Evolutionary conservation across 2,329 filamentous ascomycete genomes (phyloP), one percentile per base, ranked within the genome.

Genomic region (Endocalyx cinctus): DNA sequence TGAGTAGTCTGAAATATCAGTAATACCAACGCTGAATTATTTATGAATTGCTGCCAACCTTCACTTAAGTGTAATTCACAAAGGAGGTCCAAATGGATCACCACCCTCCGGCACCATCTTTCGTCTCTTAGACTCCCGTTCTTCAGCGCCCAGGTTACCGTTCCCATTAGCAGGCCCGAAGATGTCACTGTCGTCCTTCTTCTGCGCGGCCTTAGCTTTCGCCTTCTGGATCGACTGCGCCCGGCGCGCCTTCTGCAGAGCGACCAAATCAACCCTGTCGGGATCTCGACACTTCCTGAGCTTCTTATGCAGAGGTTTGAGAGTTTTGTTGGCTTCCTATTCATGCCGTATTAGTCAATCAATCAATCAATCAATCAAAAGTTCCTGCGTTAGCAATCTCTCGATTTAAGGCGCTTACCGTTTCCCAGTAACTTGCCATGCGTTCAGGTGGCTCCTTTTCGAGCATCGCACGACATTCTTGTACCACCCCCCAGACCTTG

Each of bases 231-330:
- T 40, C 1, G 60, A 62, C 38, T 70, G 64, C 47, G 79, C 74
- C 29, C 77, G 77, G 47, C 81, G 72, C 14, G 77, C 75, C 42
- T 73, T 72, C 48, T 85, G 80, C 31, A 84, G 62, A 29, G 78
- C 79, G 13, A 87, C 79, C 4, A 89, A 59, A 55, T 89, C 82
- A 27, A 74, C 77, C 35, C 84, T 77, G 46, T 86, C 81, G 0
- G 84, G 84, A 49, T 90, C 84, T 37, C 80, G 70, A 47, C 84
- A 89, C 47, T 72, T 76, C 39, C 75, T 77, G n/a, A 89, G 66
- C 54, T 87, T 88, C 59, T 73, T 78, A 12, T 78, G 70, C 10
- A 87, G 59, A 0, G 72, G 70, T 26, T 74, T 75, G 45, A 79
- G 69, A 16, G 72, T 59, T 32, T 67, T 65, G 45, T 57, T 60